Evolutionary conservation across 75 land plant genomes (phyloP), one percentile per base, ranked within the genome.

Genomic region (Isoetes taiwanensis): DNA sequence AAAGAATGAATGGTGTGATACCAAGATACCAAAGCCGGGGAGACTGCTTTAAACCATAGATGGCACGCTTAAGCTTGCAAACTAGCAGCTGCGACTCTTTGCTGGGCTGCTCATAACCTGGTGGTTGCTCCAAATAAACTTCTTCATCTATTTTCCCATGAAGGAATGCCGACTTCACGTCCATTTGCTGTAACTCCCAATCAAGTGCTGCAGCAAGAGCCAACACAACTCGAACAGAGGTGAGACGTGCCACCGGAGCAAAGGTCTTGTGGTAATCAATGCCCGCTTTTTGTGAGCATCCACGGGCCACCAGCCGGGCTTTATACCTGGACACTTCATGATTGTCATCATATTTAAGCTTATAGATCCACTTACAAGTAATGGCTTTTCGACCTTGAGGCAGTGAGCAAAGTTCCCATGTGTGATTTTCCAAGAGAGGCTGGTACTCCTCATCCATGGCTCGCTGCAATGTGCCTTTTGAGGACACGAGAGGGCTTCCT

Each of bases 21-120:
- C 27, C 27, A 2, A 20, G 4, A 41, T 23, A 59, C 54, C 62
- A 59, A 23, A 50, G 50, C 3, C 55, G 9, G 26, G 54, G 62
- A 19, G 54, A 43, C 42, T 59, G 62, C 32, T 59, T 59, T 30
- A 41, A 24, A 24, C 62, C 62, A 28, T 59, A 59, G 28, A 59
- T 24, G 4, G 54, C 57, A 2, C 42, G 16, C 3, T 20, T 16
- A 2, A 59, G 27, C 3, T 11, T 2, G 5, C 62, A 59, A 21
- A 59, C 43, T 25, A 28, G 54, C 26, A 9, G 8, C 14, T 37
- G 39, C n/a, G n/a, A n/a, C 5, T 41, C 46, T 3, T 42, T n/a
- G n/a, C n/a, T n/a, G n/a, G n/a, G n/a, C n/a, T n/a, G n/a, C n/a
- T 20, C 14, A 41, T 5, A 59, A 23, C 62, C 21, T 41, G 43